Evolutionary conservation across 2,329 filamentous ascomycete species (phyloP), one percentile per base, ranked within the genome.

Genomic region (Penicillium occitanis): DNA sequence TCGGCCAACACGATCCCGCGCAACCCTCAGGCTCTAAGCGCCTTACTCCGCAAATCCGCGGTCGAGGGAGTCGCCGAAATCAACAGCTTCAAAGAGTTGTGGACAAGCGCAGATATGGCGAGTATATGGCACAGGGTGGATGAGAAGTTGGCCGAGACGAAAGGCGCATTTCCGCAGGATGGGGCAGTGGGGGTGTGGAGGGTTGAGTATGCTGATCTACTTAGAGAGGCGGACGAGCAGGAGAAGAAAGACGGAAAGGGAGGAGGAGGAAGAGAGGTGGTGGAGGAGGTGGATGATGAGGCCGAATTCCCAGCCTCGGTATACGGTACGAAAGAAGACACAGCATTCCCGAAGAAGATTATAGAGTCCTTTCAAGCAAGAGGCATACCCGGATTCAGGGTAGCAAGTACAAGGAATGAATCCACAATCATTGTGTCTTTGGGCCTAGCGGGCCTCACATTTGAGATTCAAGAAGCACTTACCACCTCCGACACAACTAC

Each of bases 31-130:
- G 70, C 72, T 33, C 69, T 82, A 7, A 77, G 73, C 35, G 70
- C 74, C 30, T 72, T 75, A 51, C 71, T 82, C 19, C 71, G 74
- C 5, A 73, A 75, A 40, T 69, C 78, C 2, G 76, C 77, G 3
- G 74, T 73, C 11, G 70, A 72, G 30, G 75, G 79, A 17, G 72
- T 78, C 46, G 71, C 74, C 5, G 77, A 79, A 64, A 70, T 82
- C 17, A 69, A 75, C 46, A 70, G 69, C 5, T 81, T 82, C 63
- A 77, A 79, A 63, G 66, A 71, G 7, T 67, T 77, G 66, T 82
- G 80, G 79, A 75, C 75, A 8, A 75, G 75, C 48, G 73, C 76
- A 2, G 78, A 81, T 46, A 74, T 81, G 70, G 74, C 76, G 37
- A 68, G 73, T 1, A 73, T 82, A 8, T 80, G 78, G 77, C 72